Base-by-base conservation (phyloP, 257 asterid genomes). In the Primulina eburnea region DNA sequence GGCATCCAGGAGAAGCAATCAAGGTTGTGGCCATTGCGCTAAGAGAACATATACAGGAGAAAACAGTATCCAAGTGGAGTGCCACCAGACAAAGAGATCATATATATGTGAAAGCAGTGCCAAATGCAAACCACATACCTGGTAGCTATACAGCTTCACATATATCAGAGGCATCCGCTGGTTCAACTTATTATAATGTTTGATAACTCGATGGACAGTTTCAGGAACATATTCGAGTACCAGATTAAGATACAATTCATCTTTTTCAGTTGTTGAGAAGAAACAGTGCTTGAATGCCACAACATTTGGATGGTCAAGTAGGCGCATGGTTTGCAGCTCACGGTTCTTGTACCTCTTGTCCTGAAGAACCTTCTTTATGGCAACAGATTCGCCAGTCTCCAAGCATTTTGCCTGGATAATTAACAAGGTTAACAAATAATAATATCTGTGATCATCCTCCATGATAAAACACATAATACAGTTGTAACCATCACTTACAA, bases 221-320 rank as follows among this genome's bases (percentile, higher is more conserved):
- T 92, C 98, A 21, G 98, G 98, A 52, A 90, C 98, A 85, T 90
- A 92, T 77, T 92, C 98, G 60, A 92, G 96, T 43, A 92, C 98
- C 83, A 92, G 75, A 83, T 92, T 92, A 70, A 92, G 97, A 77
- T 90, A 92, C 5, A 92, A 82, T 69, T 92, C 98, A 72, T 92
- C 98, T 78, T 88, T 92, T 32, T 92, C 97, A 43, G 98, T 92
- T 70, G 98, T 92, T 68, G 98, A 92, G 88, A 90, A 90, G 90
- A 92, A 92, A 84, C 97, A 90, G 81, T 92, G 98, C 85, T 90
- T 90, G 76, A 92, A 80, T 37, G 96, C 84, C 71, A 92, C 97
- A 65, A 92, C 87, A 80, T 92, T 92, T 62, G 97, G 98, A 84
- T 92, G 97, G 85, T 92, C 97, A 50, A 92, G 96, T 70, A 90